phyloP scores from a whole-genome alignment of 2,329 filamentous ascomycete species.

The Pseudopyricularia cyperi region DNA sequence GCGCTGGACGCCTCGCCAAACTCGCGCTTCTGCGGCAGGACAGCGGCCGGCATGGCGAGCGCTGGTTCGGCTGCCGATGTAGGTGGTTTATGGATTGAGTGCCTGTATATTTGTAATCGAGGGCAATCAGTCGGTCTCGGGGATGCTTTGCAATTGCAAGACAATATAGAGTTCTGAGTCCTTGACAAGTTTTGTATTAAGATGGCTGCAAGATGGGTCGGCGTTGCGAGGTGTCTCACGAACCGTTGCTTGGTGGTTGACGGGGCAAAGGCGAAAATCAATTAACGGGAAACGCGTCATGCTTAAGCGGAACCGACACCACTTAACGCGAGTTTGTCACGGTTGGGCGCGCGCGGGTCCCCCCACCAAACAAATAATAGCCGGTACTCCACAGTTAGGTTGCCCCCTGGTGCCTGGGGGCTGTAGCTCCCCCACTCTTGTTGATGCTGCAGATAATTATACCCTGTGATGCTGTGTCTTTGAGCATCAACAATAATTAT shows the following conservation, averaged over 20 bases:
- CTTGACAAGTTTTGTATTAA: neutral
- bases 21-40: constrained; percentile 59
- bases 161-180: neutral
- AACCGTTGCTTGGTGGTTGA: neutral
- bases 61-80: neutral
- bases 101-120: neutral
- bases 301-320: neutral
- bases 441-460: no score
- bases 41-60: constrained; percentile 30
- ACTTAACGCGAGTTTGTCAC: neutral
- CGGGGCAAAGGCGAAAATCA: neutral
- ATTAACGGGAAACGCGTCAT: neutral
- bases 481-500: no score
- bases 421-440: no score
- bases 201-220: neutral
- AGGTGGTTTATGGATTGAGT: neutral
- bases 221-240: neutral
- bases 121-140: neutral
- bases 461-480: no score
- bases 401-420: neutral
- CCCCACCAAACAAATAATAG: neutral
- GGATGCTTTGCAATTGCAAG: neutral
- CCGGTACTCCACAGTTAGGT: neutral
- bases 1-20: constrained; percentile 54
- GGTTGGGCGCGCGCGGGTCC: neutral